Percentiles rank a stretch among this genome's conserved stretches.
Evolutionary conservation across 2,329 filamentous ascomycete species (phyloP).

Genomic region (Penicillium hordei): DNA sequence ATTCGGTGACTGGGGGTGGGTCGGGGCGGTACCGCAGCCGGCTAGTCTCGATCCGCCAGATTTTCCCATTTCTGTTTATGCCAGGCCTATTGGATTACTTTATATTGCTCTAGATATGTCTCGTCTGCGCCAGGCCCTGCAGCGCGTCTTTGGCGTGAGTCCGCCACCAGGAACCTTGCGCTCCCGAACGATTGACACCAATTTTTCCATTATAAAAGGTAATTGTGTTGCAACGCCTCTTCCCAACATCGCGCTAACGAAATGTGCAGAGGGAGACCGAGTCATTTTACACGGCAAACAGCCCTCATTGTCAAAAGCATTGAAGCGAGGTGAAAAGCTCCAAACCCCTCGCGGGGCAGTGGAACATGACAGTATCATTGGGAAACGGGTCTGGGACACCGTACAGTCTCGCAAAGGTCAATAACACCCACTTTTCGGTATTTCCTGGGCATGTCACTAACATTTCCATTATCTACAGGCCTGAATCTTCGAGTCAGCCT

Average conservation of each 20-base stretch:
- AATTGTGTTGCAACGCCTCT: constrained; percentile 1
- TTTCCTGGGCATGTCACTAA: not conserved
- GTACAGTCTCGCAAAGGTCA: constrained; percentile 55
- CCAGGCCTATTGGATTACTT: not conserved
- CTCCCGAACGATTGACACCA: constrained; percentile 35
- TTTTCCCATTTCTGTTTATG: constrained; percentile 14
- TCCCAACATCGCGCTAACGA: constrained; percentile 9
- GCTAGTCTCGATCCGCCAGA: constrained; percentile 10
- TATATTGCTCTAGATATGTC: constrained; percentile 27
- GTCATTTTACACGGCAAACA: constrained; percentile 42
- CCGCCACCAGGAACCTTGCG: constrained; percentile 21
- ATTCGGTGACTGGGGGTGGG: constrained; percentile 15
- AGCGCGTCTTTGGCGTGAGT: constrained; percentile 31
- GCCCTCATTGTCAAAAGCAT: constrained; percentile 43
- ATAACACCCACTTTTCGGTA: not conserved
- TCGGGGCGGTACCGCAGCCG: constrained; percentile 11
- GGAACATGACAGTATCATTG: constrained; percentile 60
- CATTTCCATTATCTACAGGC: constrained; percentile 29
- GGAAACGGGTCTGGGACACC: constrained; percentile 59
- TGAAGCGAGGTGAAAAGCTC: constrained; percentile 40
- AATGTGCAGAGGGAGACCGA: constrained; percentile 45
- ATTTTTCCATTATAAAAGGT: constrained; percentile 44
- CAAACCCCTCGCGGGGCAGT: constrained; percentile 40
- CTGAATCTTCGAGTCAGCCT: constrained; percentile 55
- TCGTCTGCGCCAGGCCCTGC: constrained; percentile 36